A percentile compares a stretch with the other conserved stretches of the same genome.
Conservation (phyloP, 1,284 basidiomycete species). For the Ceratobasidium sp. region DNA sequence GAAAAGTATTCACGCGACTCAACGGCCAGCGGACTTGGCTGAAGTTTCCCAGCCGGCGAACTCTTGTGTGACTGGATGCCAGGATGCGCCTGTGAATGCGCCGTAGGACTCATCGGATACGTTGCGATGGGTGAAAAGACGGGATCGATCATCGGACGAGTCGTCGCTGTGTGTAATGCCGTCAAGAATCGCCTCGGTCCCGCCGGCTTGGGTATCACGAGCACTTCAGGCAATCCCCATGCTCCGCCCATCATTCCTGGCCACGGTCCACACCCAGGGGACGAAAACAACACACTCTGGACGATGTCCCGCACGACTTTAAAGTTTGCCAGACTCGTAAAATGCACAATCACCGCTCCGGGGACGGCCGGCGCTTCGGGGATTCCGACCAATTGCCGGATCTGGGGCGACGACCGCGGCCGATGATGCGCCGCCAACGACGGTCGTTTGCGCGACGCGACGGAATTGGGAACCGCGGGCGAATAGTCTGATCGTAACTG, state of each 20-base stretch:
- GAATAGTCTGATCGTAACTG: conserved; percentile 54
- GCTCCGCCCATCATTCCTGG: background rate
- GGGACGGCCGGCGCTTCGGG: conserved; percentile 47
- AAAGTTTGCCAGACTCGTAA: conserved; percentile 88
- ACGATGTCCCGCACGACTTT: conserved; percentile 86
- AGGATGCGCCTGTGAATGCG: background rate
- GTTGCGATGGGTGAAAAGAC: conserved; percentile 93
- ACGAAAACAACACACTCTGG: conserved; percentile 66
- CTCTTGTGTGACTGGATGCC: background rate
- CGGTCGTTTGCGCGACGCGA: conserved; percentile 67
- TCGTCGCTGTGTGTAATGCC: conserved; percentile 84
- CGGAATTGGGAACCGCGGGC: conserved; percentile 52
- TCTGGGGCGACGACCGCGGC: conserved; percentile 70
- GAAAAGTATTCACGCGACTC: conserved; percentile 91
- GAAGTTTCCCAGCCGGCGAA: background rate
- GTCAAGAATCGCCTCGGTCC: conserved; percentile 91
- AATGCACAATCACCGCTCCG: conserved; percentile 77
- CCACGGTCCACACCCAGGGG: conserved; percentile 46
- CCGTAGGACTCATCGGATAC: conserved; percentile 74
- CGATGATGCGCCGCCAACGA: conserved; percentile 71
- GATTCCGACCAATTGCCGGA: conserved; percentile 23
- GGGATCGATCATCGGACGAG: conserved; percentile 84
- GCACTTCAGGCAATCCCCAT: conserved; percentile 71
- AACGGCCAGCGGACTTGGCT: conserved; percentile 72
- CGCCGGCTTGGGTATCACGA: conserved; percentile 94